These are phyloP conservation scores for Leccinum barrowsii DNA, from an alignment of 768 basidiomycete genomes.

Conservation along the genomic window DNA sequence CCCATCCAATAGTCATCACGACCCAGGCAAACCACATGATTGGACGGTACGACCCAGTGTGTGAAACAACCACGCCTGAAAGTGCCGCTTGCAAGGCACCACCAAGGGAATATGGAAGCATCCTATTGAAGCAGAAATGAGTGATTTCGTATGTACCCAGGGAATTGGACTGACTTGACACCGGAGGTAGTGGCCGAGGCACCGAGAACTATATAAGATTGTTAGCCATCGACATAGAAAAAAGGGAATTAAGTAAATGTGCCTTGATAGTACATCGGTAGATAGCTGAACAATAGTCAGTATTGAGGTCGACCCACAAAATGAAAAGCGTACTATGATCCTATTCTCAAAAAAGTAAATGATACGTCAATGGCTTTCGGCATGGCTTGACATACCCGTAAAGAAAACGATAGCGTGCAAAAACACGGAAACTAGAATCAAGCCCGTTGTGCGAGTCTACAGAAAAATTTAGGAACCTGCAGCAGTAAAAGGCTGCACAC, in stretches of 20 bases:
- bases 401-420: constrained; percentile 35
- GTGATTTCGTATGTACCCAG: neutral
- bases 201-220: constrained; percentile 29
- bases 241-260: neutral
- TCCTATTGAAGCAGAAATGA: constrained; percentile 21
- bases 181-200: constrained; percentile 33
- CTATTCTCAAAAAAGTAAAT: constrained; percentile 10
- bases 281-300: constrained; percentile 26
- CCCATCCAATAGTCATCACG: constrained; percentile 34
- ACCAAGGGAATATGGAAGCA: constrained; percentile 34
- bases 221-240: neutral
- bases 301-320: neutral
- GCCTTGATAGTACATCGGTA: constrained; percentile 41
- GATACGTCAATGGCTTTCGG: neutral
- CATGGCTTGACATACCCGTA: constrained; percentile 18
- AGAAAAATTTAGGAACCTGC: neutral
- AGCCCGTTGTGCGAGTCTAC: constrained; percentile 38
- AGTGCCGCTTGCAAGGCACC: constrained; percentile 16
- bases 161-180: constrained; percentile 21
- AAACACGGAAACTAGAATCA: constrained; percentile 31
- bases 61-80: constrained; percentile 26
- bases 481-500: neutral
- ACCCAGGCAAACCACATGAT: constrained; percentile 30
- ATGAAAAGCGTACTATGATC: constrained; percentile 22
- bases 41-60: constrained; percentile 29